phyloP scores from a whole-genome alignment of 768 basidiomycete species.

The Amylocystis lapponica region DNA sequence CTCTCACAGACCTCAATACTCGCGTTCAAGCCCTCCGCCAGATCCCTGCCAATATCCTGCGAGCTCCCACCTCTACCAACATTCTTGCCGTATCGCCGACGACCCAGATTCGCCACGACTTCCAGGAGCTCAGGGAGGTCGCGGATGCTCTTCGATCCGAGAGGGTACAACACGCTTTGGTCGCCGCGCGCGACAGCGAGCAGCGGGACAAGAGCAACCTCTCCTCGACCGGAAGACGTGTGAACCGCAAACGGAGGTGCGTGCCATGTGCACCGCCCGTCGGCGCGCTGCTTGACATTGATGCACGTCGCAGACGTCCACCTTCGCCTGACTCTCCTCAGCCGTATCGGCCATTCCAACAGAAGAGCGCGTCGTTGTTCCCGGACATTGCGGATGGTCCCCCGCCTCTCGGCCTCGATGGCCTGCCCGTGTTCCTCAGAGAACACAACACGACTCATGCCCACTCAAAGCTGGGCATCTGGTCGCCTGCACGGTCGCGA shows the following conservation, averaged over 20 bases:
- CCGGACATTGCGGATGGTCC: slow-evolving; percentile 33
- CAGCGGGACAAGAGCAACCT: slow-evolving; percentile 45
- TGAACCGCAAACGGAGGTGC: slow-evolving; percentile 54
- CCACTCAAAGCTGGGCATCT: slow-evolving; percentile 46
- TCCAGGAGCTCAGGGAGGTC: slow-evolving; percentile 43
- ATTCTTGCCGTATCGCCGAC: slow-evolving; percentile 14
- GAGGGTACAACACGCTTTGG: slow-evolving; percentile 53
- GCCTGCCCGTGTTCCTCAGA: slow-evolving; percentile 48
- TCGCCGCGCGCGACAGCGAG: slow-evolving; percentile 50
- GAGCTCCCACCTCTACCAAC: slow-evolving; percentile 30
- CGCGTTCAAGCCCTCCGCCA: slow-evolving; percentile 41
- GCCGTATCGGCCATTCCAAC: slow-evolving; percentile 44
- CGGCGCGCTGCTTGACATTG: not conserved
- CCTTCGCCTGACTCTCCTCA: slow-evolving; percentile 58
- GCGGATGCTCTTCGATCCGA: slow-evolving; percentile 43
- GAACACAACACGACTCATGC: slow-evolving; percentile 46
- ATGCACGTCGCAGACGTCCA: slow-evolving; percentile 31
- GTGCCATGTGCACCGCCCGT: slow-evolving; percentile 10
- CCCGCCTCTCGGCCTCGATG: slow-evolving; percentile 37
- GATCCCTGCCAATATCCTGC: slow-evolving; percentile 40
- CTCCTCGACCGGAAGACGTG: slow-evolving; percentile 38
- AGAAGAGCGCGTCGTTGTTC: slow-evolving; percentile 36
- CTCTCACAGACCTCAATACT: slow-evolving; percentile 40
- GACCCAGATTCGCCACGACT: slow-evolving; percentile 28
- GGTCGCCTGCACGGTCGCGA: slow-evolving; percentile 33